phyloP scores from a whole-genome alignment of 495 filamentous ascomycete species.

The Trichodelitschia bisporula region DNA sequence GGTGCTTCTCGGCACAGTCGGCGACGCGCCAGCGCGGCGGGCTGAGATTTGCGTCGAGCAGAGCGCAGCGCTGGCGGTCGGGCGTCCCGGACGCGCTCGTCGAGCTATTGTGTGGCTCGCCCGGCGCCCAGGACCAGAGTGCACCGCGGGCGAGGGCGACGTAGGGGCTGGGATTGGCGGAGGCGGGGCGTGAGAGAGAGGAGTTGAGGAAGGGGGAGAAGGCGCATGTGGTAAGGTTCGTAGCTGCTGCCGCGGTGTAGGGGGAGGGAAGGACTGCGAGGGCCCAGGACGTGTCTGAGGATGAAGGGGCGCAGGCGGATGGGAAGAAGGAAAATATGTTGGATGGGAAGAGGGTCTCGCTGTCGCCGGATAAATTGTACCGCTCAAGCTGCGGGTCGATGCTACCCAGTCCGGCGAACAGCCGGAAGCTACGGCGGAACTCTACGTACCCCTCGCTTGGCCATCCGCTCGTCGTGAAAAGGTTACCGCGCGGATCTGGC shows the following conservation, averaged over 20 bases:
- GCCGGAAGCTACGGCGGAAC: slow-evolving; percentile 21
- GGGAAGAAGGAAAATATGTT: no score
- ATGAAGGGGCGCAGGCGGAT: no score
- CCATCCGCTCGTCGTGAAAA: slow-evolving; percentile 37
- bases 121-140: slow-evolving; percentile 34
- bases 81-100: slow-evolving; percentile 6
- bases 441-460: slow-evolving; percentile 31
- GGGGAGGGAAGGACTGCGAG: no score
- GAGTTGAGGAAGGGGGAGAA: slow-evolving; percentile 30
- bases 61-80: slow-evolving; percentile 25
- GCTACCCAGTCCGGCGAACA: slow-evolving; percentile 27
- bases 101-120: slow-evolving; percentile 23
- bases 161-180: slow-evolving; percentile 21
- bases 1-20: slow-evolving; percentile 25
- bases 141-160: slow-evolving; percentile 23
- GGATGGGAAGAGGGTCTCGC: slow-evolving; percentile 19
- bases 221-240: slow-evolving; percentile 29
- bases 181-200: slow-evolving; percentile 29
- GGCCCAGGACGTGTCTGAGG: no score
- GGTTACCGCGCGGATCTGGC: slow-evolving; percentile 12
- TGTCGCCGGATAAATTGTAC: slow-evolving; percentile 24
- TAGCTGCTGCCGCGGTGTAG: no score
- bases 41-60: slow-evolving; percentile 17
- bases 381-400: slow-evolving; percentile 29
- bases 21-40: slow-evolving; percentile 28